These are phyloP conservation scores for Agaricus subrufescens DNA, from an alignment of 768 basidiomycete species.

Conservation along the genomic window DNA sequence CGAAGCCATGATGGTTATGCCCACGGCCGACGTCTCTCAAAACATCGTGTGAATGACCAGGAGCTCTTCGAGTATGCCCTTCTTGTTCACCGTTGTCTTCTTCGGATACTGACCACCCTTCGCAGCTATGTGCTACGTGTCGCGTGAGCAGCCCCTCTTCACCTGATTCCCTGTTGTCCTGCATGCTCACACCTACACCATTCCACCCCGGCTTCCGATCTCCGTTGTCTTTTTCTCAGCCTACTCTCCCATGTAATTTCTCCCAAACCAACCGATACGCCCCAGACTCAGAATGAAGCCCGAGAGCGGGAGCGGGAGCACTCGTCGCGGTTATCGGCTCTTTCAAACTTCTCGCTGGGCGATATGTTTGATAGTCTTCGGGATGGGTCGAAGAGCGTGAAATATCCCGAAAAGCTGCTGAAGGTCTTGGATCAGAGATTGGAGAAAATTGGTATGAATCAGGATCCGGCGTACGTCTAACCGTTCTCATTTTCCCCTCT, in stretches of 20 bases:
- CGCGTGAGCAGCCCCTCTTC: constrained; percentile 52
- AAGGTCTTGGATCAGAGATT: constrained; percentile 88
- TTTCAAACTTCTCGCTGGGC: constrained; percentile 64
- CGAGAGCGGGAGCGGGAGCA: constrained; percentile 59
- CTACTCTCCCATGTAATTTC: constrained; percentile 68
- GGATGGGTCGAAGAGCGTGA: constrained; percentile 79
- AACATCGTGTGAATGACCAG: constrained; percentile 77
- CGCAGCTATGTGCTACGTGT: constrained; percentile 76
- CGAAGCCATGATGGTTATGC: constrained; percentile 71
- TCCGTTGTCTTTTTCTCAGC: constrained; percentile 31
- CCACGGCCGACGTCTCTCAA: constrained; percentile 69
- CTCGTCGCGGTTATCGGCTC: constrained; percentile 62
- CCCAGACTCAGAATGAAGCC: constrained; percentile 19
- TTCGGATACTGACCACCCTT: constrained; percentile 4
- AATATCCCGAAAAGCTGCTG: constrained; percentile 90
- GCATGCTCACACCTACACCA: constrained; percentile 10
- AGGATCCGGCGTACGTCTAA: constrained; percentile 74
- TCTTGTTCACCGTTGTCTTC: constrained; percentile 11
- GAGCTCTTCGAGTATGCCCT: constrained; percentile 73
- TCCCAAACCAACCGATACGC: constrained; percentile 45
- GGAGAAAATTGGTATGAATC: constrained; percentile 91
- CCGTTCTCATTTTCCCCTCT: not conserved
- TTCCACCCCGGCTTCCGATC: not conserved
- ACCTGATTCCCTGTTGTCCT: constrained; percentile 8
- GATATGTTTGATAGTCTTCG: constrained; percentile 60